Evolutionary conservation across 1,284 basidiomycete genomes (phyloP).

Genomic region (Xerocomus amazonicus): DNA sequence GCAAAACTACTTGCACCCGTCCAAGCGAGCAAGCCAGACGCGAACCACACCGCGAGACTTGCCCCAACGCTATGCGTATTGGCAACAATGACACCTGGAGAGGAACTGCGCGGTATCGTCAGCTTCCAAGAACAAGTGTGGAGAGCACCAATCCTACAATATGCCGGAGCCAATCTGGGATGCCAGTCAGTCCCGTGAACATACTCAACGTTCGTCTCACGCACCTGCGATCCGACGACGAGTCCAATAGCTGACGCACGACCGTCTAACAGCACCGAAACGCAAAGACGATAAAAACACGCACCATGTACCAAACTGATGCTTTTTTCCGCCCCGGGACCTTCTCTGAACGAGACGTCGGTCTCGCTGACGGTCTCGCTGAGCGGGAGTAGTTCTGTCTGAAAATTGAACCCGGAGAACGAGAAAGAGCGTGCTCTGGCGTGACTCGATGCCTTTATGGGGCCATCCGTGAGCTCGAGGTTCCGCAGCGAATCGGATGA

Average conservation of each 20-base stretch:
- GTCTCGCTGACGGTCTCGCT: slow-evolving; percentile 70
- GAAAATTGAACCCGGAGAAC: slow-evolving; percentile 75
- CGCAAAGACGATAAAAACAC: slow-evolving; percentile 19
- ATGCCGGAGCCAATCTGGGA: slow-evolving; percentile 84
- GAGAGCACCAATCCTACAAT: slow-evolving; percentile 53
- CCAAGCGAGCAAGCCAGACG: slow-evolving; percentile 83
- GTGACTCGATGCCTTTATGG: slow-evolving; percentile 33
- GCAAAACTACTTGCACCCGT: slow-evolving; percentile 91
- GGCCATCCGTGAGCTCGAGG: slow-evolving; percentile 69
- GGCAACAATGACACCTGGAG: slow-evolving; percentile 86
- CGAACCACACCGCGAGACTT: slow-evolving; percentile 76
- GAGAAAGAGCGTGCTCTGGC: slow-evolving; percentile 61
- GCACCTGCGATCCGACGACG: slow-evolving; percentile 74
- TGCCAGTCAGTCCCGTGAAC: slow-evolving; percentile 3
- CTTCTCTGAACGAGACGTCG: slow-evolving; percentile 43
- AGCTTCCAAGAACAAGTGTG: background rate
- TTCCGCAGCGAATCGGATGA: slow-evolving; percentile 75
- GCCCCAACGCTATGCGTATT: slow-evolving; percentile 85
- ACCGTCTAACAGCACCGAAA: slow-evolving; percentile 9
- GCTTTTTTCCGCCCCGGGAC: slow-evolving; percentile 63
- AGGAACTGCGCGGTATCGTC: slow-evolving; percentile 52
- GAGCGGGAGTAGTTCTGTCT: slow-evolving; percentile 72
- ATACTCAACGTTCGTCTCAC: slow-evolving; percentile 8
- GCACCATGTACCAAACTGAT: slow-evolving; percentile 76
- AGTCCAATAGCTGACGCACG: slow-evolving; percentile 68